These are phyloP conservation scores for Teratosphaeria pseudoeucalypti DNA, from an alignment of 2,329 filamentous ascomycete genomes.

Conservation along the genomic window DNA sequence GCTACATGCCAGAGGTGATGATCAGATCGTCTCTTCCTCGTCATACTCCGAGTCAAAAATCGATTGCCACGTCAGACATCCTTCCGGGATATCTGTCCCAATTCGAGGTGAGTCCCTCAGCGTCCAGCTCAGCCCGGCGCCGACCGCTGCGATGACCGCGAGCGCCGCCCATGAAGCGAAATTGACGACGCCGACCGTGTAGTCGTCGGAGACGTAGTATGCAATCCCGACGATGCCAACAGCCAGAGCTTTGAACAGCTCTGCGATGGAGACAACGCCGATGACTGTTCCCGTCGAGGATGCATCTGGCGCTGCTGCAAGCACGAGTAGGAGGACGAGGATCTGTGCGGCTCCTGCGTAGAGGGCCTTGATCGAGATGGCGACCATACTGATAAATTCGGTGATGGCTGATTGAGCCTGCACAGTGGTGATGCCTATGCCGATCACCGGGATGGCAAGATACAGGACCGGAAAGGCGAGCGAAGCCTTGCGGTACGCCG, in stretches of 20 bases:
- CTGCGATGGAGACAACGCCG: conserved; percentile 38
- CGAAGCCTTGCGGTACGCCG: conserved; percentile 32
- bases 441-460: conserved; percentile 30
- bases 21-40: conserved; percentile 12
- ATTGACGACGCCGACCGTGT: conserved; percentile 34
- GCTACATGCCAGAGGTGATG: neutral
- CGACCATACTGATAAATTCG: conserved; percentile 28
- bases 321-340: conserved; percentile 35
- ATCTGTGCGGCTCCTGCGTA: conserved; percentile 33
- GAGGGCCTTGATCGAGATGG: conserved; percentile 34
- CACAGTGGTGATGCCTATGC: conserved; percentile 26
- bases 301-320: conserved; percentile 39
- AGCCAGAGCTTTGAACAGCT: conserved; percentile 37
- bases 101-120: conserved; percentile 36
- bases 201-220: conserved; percentile 35
- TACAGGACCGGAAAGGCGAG: conserved; percentile 32
- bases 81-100: conserved; percentile 32
- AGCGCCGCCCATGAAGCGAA: conserved; percentile 36
- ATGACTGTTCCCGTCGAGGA: conserved; percentile 38
- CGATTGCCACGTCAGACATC: conserved; percentile 37
- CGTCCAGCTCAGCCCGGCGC: conserved; percentile 35
- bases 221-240: conserved; percentile 36
- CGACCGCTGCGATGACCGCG: conserved; percentile 29
- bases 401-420: conserved; percentile 21
- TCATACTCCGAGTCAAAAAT: conserved; percentile 34